A percentile compares a stretch with the other conserved stretches of the same genome.
phyloP scores from a whole-genome alignment of 805 yeast species.

The Ogataea salicorniae region DNA sequence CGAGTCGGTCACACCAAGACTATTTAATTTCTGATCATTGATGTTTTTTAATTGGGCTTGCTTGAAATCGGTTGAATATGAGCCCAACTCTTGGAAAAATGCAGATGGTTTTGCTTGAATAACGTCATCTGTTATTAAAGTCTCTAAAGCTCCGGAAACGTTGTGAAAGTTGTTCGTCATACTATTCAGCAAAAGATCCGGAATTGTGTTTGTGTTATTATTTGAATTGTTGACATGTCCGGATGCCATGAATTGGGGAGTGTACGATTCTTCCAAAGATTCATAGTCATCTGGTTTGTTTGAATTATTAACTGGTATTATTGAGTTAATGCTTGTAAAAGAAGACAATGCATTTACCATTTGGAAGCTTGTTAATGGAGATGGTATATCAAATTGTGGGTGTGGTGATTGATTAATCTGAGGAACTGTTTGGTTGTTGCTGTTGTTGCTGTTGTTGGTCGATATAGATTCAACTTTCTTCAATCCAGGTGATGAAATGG shows the following conservation, averaged over 20 bases:
- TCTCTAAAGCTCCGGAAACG: constrained; percentile 15
- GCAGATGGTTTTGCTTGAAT: constrained; percentile 15
- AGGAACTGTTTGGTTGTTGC: too few relatives aligned
- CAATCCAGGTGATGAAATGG: too few relatives aligned
- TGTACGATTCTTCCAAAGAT: constrained; percentile 15
- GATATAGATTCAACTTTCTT: too few relatives aligned
- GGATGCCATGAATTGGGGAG: constrained; percentile 1
- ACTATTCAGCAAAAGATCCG: not conserved
- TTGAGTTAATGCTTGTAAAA: too few relatives aligned
- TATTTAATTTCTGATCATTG: not conserved
- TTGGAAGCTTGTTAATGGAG: too few relatives aligned
- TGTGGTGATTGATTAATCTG: too few relatives aligned
- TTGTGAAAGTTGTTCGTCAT: constrained; percentile 9
- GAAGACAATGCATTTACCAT: too few relatives aligned
- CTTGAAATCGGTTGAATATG: not conserved
- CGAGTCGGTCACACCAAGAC: too few relatives aligned
- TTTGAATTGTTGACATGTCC: not conserved
- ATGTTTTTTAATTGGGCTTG: not conserved
- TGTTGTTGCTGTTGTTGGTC: too few relatives aligned
- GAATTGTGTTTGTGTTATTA: not conserved
- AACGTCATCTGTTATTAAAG: constrained; percentile 12
- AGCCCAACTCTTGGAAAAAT: constrained; percentile 16
- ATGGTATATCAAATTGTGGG: too few relatives aligned
- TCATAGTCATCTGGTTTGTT: constrained; percentile 3
- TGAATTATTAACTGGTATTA: not conserved